These are phyloP conservation scores for Diphasiastrum complanatum DNA, from an alignment of 83 land plant genomes.

Conservation along the genomic window DNA sequence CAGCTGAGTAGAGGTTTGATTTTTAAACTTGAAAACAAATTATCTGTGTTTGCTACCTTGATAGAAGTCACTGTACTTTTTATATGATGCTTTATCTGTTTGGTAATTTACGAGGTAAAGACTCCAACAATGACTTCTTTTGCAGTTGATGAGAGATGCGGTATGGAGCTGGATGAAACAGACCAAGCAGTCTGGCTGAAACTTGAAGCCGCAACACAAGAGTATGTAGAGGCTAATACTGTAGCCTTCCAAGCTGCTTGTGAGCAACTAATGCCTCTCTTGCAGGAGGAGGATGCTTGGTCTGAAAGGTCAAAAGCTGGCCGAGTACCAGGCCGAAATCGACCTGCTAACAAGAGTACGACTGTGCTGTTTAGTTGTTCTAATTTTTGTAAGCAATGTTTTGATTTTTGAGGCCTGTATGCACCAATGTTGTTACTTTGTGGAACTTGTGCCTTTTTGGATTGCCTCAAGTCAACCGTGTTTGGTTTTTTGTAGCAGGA, in stretches of 20 bases:
- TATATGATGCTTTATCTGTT: conserved; percentile 1
- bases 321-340: conserved; percentile 16
- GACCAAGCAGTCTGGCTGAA: conserved; percentile 86
- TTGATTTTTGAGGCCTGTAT: not conserved
- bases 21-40: not conserved
- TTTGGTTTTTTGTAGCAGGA: conserved; percentile 20
- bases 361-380: not conserved
- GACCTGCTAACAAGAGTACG: conserved; percentile 34
- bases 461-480: too few species aligned
- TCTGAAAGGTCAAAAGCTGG: conserved; percentile 41
- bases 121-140: not conserved
- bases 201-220: conserved; percentile 87
- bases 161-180: conserved; percentile 99
- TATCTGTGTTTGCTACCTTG: not conserved
- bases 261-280: conserved; percentile 50
- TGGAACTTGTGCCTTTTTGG: not conserved
- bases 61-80: not conserved
- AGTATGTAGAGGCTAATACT: conserved; percentile 57
- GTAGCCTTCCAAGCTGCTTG: conserved; percentile 57
- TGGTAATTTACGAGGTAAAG: not conserved
- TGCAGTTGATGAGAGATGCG: conserved; percentile 95
- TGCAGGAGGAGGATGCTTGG: conserved; percentile 61
- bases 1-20: not conserved
- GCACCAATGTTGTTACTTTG: not conserved
- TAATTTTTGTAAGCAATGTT: not conserved